These are phyloP conservation scores for Metschnikowia shivogae DNA, from an alignment of 805 yeast species.

Conservation along the genomic window DNA sequence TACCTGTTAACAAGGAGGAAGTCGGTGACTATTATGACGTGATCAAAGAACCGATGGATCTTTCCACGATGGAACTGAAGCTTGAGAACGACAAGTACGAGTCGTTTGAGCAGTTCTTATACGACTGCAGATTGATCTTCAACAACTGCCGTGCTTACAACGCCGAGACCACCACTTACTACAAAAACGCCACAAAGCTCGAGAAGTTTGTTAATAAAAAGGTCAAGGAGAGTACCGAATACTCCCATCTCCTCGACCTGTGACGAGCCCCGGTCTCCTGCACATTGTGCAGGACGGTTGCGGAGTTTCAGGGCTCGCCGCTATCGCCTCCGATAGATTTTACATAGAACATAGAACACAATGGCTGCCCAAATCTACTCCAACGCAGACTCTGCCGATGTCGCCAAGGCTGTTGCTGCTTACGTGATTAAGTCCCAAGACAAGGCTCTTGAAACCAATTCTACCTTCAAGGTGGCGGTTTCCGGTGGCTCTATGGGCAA, in stretches of 20 bases:
- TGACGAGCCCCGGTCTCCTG: conserved; percentile 1
- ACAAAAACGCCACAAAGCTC: conserved; percentile 87
- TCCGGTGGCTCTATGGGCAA: conserved; percentile 90
- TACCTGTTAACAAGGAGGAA: conserved; percentile 88
- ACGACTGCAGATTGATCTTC: conserved; percentile 82
- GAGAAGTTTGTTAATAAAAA: conserved; percentile 84
- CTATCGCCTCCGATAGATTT: not conserved
- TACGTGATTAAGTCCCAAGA: conserved; percentile 61
- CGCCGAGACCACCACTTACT: conserved; percentile 91
- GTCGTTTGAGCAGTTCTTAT: conserved; percentile 83
- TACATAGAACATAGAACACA: not conserved
- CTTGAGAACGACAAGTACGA: conserved; percentile 89
- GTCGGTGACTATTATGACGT: conserved; percentile 96
- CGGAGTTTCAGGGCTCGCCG: conserved; percentile 4
- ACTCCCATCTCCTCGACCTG: conserved; percentile 68
- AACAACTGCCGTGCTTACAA: conserved; percentile 91
- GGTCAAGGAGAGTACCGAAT: conserved; percentile 88
- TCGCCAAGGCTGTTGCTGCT: conserved; percentile 64
- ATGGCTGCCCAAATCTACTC: conserved; percentile 34
- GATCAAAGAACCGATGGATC: conserved; percentile 96
- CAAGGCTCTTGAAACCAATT: conserved; percentile 44
- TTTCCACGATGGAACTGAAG: conserved; percentile 91
- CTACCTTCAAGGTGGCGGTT: conserved; percentile 67
- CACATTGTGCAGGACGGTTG: not conserved
- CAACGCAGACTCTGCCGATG: conserved; percentile 51